A percentile compares a stretch with the other conserved stretches of the same genome.
Evolutionary conservation across 2,329 filamentous ascomycete genomes (phyloP).

Genomic region (Colletotrichum sp.): DNA sequence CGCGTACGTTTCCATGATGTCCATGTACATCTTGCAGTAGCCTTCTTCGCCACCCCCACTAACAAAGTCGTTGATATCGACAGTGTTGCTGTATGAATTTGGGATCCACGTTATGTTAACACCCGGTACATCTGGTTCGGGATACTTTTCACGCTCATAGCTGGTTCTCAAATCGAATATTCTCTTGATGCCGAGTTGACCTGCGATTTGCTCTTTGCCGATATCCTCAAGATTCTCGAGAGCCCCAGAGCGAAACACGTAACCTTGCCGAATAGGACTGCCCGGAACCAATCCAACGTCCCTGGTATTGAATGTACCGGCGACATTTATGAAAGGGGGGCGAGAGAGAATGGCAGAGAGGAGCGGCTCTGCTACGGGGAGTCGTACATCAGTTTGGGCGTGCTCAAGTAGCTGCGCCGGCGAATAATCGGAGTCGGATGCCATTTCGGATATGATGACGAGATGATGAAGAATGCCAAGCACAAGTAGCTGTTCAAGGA

Average conservation of each 20-base stretch:
- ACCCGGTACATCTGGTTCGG: not conserved
- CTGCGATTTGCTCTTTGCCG: not conserved
- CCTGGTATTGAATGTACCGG: not conserved
- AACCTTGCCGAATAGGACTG: not conserved
- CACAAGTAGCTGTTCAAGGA: not conserved
- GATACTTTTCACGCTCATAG: not conserved
- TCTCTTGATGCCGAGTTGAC: not conserved
- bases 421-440: not conserved
- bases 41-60: conserved; percentile 48
- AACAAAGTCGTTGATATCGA: conserved; percentile 47
- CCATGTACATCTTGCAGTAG: conserved; percentile 53
- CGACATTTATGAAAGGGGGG: not conserved
- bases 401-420: not conserved
- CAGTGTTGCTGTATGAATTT: not conserved
- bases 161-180: not conserved
- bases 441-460: not conserved
- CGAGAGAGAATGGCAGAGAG: not conserved
- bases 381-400: not conserved
- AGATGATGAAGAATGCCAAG: not conserved
- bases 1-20: conserved; percentile 47
- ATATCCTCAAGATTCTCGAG: not conserved
- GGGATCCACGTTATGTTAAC: not conserved
- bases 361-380: not conserved
- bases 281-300: not conserved
- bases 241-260: not conserved